Base-by-base conservation (phyloP, 768 basidiomycete genomes). In the Pisolithus albus region DNA sequence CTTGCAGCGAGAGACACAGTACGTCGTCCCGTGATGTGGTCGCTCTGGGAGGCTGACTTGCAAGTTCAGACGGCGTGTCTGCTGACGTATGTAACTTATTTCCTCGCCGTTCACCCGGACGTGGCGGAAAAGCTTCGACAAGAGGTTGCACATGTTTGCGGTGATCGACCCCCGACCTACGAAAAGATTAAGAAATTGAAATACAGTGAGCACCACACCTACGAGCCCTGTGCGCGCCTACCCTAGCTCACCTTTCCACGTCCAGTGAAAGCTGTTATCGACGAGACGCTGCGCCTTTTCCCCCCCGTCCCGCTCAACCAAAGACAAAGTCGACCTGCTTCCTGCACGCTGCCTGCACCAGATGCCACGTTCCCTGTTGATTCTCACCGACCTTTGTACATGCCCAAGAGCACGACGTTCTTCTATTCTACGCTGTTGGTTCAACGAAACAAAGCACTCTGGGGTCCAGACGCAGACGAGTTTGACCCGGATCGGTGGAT, bases 401-500 rank as follows among this genome's bases (percentile, higher is more conserved):
- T 87, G 74, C 84, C 84, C 1, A 72, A 70, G 41, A 62, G 66
- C 19, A 82, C 82, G 2, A 72, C 71, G 0, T 75, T 88, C 46
- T 77, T 83, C 49, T 83, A 79, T 62, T 67, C 80, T 21, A 77
- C 82, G 0, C 66, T 87, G 30, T 68, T 88, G 38, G 80, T 79
- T 49, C 89, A 91, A 49, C 77, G 86, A 0, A 83, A 82, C 56
- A 71, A 73, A 41, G 75, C 71, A 16, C 67, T 88, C 0, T 92
- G 88, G 89, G 89, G 89, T 2, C 59, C 71, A 0, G 85, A 90
- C 54, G 87, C 88, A 0, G 77, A 87, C 59, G 75, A 74, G n/a
- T 92, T 90, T 62, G 78, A 86, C 50, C 87, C 87, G 6, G 83
- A 87, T 30, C 75, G 89, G 38, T 92, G 89, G 89, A 67, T 88